These are phyloP conservation scores for Entomortierella beljakovae DNA, from an alignment of 192 early-diverging fungal species.

Conservation along the genomic window DNA sequence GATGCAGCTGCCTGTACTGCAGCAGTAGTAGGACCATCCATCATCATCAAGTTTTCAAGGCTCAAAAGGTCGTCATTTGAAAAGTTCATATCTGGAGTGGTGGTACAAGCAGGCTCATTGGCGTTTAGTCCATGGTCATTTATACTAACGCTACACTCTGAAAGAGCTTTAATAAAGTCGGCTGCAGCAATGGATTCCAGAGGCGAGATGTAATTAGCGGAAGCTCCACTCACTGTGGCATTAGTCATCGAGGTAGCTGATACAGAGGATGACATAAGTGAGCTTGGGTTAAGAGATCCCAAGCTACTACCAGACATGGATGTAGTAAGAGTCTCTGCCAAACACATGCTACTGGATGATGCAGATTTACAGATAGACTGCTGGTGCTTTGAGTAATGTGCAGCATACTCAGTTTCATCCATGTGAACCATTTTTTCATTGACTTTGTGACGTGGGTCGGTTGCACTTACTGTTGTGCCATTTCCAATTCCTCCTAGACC, in stretches of 20 bases:
- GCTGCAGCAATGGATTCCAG: constrained; percentile 26
- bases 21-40: constrained; percentile 28
- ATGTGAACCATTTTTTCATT: constrained; percentile 47
- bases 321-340: constrained; percentile 24
- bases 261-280: constrained; percentile 28
- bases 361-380: constrained; percentile 40
- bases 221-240: neutral
- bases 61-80: constrained; percentile 14
- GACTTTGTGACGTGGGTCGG: constrained; percentile 47
- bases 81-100: neutral
- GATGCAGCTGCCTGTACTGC: constrained; percentile 39
- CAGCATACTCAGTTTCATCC: constrained; percentile 46
- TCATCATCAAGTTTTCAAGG: constrained; percentile 45
- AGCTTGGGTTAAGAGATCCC: neutral
- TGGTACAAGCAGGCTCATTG: neutral
- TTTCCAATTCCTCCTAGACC: constrained; percentile 43
- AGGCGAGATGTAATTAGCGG: neutral
- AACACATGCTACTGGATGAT: constrained; percentile 1
- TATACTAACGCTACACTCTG: constrained; percentile 36
- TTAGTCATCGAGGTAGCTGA: constrained; percentile 26
- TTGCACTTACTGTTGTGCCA: constrained; percentile 15
- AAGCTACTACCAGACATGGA: constrained; percentile 16
- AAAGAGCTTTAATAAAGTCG: constrained; percentile 43
- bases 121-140: constrained; percentile 11
- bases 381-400: constrained; percentile 42